Evolutionary conservation across 768 basidiomycete species (phyloP).

Genomic region (Chlorophyllum brunneum): DNA sequence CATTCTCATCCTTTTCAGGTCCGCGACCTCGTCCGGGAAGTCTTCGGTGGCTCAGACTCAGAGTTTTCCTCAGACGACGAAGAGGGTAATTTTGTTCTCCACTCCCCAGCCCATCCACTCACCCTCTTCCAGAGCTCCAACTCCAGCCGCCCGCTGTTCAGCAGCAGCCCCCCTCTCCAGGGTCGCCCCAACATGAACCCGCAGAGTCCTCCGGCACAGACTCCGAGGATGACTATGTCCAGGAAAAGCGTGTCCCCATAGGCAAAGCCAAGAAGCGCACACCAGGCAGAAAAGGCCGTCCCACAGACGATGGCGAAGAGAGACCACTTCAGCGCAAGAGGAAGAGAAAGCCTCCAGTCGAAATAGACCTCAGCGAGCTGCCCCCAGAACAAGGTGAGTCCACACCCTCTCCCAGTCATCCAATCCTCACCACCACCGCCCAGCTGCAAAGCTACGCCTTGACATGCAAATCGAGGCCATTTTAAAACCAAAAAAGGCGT

Average conservation of each 20-base stretch:
- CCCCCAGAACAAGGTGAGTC: conserved; percentile 73
- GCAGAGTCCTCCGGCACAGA: conserved; percentile 41
- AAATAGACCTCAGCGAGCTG: conserved; percentile 63
- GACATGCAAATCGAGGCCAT: conserved; percentile 87
- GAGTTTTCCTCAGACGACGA: conserved; percentile 80
- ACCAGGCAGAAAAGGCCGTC: conserved; percentile 17
- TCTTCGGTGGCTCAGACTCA: conserved; percentile 82
- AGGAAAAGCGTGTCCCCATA: conserved; percentile 27
- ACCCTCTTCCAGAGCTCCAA: conserved; percentile 17
- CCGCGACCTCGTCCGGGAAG: conserved; percentile 56
- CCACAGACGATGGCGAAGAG: conserved; percentile 23
- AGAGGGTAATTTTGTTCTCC: conserved; percentile 33
- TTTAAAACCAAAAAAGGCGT: conserved; percentile 72
- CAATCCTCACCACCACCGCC: background rate
- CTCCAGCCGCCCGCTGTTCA: conserved; percentile 38
- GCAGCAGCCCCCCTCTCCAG: conserved; percentile 24
- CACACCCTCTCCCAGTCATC: background rate
- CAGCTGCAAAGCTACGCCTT: conserved; percentile 74
- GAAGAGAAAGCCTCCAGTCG: conserved; percentile 57
- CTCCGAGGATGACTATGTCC: conserved; percentile 50
- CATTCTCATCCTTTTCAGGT: conserved; percentile 13
- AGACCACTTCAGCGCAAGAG: conserved; percentile 40
- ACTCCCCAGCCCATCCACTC: background rate
- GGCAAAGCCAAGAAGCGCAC: conserved; percentile 32
- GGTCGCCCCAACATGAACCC: conserved; percentile 24